Conservation (phyloP, 108 stramenopile species). For the Skeletonema tropicum region DNA sequence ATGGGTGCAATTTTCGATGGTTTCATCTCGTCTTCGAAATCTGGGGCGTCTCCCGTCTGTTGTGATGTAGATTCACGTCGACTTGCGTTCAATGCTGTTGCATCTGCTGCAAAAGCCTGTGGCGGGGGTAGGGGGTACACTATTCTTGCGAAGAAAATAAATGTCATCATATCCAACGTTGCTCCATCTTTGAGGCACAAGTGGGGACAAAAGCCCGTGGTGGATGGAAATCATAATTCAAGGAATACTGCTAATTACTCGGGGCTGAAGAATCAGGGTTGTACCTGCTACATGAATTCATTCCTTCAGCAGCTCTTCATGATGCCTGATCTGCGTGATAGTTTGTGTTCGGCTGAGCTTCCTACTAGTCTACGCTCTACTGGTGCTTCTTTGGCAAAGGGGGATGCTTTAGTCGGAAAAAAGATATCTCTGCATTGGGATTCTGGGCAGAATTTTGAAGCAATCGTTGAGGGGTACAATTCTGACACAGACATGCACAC, state of each 20-base stretch:
- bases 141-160: conserved; percentile 64
- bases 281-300: conserved; percentile 99
- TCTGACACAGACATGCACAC: conserved; percentile 78
- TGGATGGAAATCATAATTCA: conserved; percentile 46
- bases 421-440: conserved; percentile 88
- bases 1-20: conserved; percentile 91
- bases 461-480: conserved; percentile 77
- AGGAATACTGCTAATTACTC: conserved; percentile 76
- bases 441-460: conserved; percentile 80
- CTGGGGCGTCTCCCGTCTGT: conserved; percentile 73
- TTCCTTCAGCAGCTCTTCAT: conserved; percentile 96
- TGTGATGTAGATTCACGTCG: conserved; percentile 82
- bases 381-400: conserved; percentile 63
- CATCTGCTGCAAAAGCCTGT: conserved; percentile 71
- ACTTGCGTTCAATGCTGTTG: conserved; percentile 78
- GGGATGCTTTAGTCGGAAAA: conserved; percentile 79
- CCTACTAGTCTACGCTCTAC: conserved; percentile 68
- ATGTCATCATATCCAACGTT: conserved; percentile 58
- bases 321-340: conserved; percentile 90
- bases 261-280: conserved; percentile 96
- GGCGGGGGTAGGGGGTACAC: conserved; percentile 63
- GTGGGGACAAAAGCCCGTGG: conserved; percentile 67
- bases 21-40: conserved; percentile 69
- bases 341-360: conserved; percentile 75
- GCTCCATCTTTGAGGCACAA: conserved; percentile 76